Base-by-base conservation (phyloP, 1,139 yeast species). In the Blastobotrys arbuscula region DNA sequence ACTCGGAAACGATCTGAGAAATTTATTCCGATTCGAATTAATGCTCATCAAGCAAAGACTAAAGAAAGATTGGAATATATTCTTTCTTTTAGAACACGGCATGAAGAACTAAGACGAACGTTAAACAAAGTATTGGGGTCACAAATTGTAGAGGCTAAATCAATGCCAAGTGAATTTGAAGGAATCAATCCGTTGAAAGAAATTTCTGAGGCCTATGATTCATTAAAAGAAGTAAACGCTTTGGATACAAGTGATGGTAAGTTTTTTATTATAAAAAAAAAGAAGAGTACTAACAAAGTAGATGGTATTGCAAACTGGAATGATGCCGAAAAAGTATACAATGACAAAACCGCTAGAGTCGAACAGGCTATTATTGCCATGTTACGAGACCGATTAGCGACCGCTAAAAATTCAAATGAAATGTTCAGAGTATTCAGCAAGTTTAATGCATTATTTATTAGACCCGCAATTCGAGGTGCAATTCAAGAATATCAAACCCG, bases 1-100 rank as follows among this genome's bases (percentile, higher is more conserved):
- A 71, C 85, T 34, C 72, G 97, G 52, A 86, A 82, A 60, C 70
- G 95, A 42, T 78, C 81, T 15, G 95, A 86, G 50, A 82, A 81
- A 54, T 84, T 84, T 61, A 75, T 84, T 30, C 76, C 83, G 24
- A 77, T 87, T 16, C 76, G 82, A 54, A 73, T 87, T 15, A 70
- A 72, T 33, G 75, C 80, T 18, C 64, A 70, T 2, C 78, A 82
- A 26, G 60, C 61, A 0, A 65, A 63, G 16, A 59, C 84, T 8
- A 74, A 72, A 53, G 76, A 75, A 2, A 68, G 81, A 36, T 54
- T 85, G 1, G 70, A 65, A 1, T 70, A 72, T 34, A 59, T 84
- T 2, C 62, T 61, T 8, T 58, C 64, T 0, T 76, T 87, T 53
- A 71, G 90, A 54, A 53, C 59, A 0, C 71, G 75, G 10, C 92